Base-by-base conservation (phyloP, 1,284 basidiomycete genomes). In the Rhodotorula sp. region DNA sequence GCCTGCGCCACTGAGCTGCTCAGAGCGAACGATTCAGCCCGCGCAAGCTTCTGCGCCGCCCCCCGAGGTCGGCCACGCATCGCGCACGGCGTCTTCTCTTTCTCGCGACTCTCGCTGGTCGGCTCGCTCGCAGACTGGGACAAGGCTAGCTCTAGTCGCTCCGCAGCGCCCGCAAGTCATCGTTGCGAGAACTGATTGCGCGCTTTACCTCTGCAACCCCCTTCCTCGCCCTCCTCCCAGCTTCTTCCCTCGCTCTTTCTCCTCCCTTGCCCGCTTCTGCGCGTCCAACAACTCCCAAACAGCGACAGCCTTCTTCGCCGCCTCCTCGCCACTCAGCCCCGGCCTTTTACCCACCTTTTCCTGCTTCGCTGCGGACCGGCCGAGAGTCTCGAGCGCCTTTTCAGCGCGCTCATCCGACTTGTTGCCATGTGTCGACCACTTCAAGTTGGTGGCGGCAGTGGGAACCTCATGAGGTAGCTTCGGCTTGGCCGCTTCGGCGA, bases 251-350 rank as follows among this genome's bases (percentile, higher is more conserved):
- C 7, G 11, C 20, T 47, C 29, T 2, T 24, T 8, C 52, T 4
- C 19, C 52, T 44, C 32, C 8, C 36, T 30, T 0, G 52, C 39
- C 52, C 53, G 27, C 24, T 53, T 2, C 29, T 53, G 24, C 17
- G 47, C 47, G 13, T 48, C 10, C 10, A 63, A 47, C 15, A 63
- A 22, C 44, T 63, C 62, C 53, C 54, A 63, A 9, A 63, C 47
- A 10, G 62, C 54, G n/a, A 63, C 34, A 13, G 66, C 66, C 34
- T 54, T 63, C 34, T 32, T 29, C 20, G 56, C 61, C 46, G 57
- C 29, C 30, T 67, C 60, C 2, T 17, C 34, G 20, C n/a, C 39
- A 8, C 29, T 32, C 15, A 29, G n/a, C 9, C 5, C n/a, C 22
- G 13, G 15, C 48, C 27, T 51, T 32, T 10, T 24, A 4, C 59